Base-by-base conservation (phyloP, 805 yeast species). In the Pichia cabralensis region DNA sequence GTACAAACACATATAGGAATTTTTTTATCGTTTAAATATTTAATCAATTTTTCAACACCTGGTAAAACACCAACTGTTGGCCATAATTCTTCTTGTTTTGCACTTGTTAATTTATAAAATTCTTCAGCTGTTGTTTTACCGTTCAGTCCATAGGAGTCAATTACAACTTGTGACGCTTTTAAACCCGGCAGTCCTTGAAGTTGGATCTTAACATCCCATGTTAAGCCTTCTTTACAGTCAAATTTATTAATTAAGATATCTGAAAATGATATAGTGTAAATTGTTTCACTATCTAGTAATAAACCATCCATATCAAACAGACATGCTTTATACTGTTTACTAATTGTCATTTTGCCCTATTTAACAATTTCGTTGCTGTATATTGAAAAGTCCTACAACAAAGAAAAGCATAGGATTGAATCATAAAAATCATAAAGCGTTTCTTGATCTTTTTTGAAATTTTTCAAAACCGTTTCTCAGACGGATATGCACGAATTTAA, bases 1-100 rank as follows among this genome's bases (percentile, higher is more conserved):
- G 97, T 88, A 11, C 96, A 96, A 34, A 92, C 65, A 1, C 94
- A 96, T 44, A 88, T 71, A 6, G 97, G 96, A 19, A 89, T 56
- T 2, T 64, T 55, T 9, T 64, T 62, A 1, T 54, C 52, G 29
- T 70, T 53, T 41, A 88, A 62, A 40, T 71, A 58, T 31, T 64
- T 44, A 21, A 92, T 53, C 33, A 92, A 60, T 42, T 80, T 86
- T 36, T 65, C 51, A 0, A 95, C 96, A 7, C 98, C 98, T 1
- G 95, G 95, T 47, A 92, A 58, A 51, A 81, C 80, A 24, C 62
- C 49, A 31, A 81, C 67, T 4, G 62, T 62, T 12, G 66, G 63
- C 95, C 96, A 92, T 26, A 62, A 49, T 18, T 54, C 52, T 28
- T 47, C 52, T 55, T 77, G 96, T 22, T 65, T 63, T 14, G 60